These are phyloP conservation scores for Pulveroboletus sp. DNA, from an alignment of 768 basidiomycete genomes.

Conservation along the genomic window DNA sequence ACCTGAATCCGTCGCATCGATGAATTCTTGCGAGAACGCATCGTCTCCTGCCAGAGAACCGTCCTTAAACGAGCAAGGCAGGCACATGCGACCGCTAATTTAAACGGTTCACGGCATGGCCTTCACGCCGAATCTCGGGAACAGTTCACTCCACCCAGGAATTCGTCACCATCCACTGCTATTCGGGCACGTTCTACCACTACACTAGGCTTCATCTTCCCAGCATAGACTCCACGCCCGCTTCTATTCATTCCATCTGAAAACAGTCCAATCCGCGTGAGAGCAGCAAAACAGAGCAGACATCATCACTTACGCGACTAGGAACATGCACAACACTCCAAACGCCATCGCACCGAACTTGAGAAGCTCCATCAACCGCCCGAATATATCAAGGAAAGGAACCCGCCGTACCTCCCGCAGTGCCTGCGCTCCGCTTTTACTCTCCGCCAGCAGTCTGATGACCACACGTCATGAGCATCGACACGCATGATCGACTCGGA, in stretches of 20 bases:
- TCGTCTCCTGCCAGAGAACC: background rate
- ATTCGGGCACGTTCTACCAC: slow-evolving; percentile 3
- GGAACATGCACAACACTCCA: slow-evolving; percentile 87
- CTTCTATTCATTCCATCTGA: slow-evolving; percentile 75
- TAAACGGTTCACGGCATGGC: slow-evolving; percentile 27
- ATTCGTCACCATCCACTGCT: background rate
- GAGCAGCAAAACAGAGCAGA: slow-evolving; percentile 10
- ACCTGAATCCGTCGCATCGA: slow-evolving; percentile 9
- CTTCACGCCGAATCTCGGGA: slow-evolving; percentile 6
- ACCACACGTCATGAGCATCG: slow-evolving; percentile 11
- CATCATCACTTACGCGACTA: slow-evolving; percentile 71
- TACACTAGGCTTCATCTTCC: background rate
- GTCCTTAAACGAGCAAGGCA: slow-evolving; percentile 7
- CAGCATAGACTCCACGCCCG: slow-evolving; percentile 8
- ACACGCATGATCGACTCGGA: slow-evolving; percentile 15
- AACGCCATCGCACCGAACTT: slow-evolving; percentile 91
- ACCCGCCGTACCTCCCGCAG: slow-evolving; percentile 64
- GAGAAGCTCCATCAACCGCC: slow-evolving; percentile 21
- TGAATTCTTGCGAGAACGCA: slow-evolving; percentile 1
- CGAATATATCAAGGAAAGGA: slow-evolving; percentile 9
- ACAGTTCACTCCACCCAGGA: slow-evolving; percentile 3
- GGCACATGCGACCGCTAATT: slow-evolving; percentile 19
- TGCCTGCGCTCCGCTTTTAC: slow-evolving; percentile 84
- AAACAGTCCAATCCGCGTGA: slow-evolving; percentile 18
- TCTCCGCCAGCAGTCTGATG: slow-evolving; percentile 74